Conservation (phyloP, 352 stramenopile genomes). For the Globisporangium viniferum region DNA sequence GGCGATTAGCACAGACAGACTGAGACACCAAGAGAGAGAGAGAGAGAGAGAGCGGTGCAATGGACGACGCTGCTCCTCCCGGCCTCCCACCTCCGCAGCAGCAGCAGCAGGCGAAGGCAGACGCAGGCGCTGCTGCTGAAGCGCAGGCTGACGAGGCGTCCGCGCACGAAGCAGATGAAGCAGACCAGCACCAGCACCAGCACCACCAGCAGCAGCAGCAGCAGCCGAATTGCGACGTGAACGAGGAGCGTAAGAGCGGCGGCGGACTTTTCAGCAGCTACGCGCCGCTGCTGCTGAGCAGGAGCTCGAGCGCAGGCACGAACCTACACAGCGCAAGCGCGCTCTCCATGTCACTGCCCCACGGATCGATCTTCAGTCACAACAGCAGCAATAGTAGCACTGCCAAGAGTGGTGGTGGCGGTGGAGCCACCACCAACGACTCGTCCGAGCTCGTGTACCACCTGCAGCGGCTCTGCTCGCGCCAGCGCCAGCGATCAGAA, state of each 20-base stretch:
- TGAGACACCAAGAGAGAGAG: not conserved
- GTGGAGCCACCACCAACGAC: not conserved
- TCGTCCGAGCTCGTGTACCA: slow-evolving; percentile 53
- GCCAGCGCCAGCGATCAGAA: slow-evolving; percentile 60
- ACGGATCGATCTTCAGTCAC: slow-evolving; percentile 12
- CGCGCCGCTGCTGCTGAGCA: slow-evolving; percentile 11
- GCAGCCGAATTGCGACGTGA: slow-evolving; percentile 30
- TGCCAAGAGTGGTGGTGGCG: not conserved
- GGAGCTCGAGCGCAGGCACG: slow-evolving; percentile 10
- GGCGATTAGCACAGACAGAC: not conserved
- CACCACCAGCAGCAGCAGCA: slow-evolving; percentile 13
- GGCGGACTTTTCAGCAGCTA: not conserved
- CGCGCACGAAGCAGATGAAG: not conserved
- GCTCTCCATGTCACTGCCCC: not conserved
- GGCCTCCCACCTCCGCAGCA: not conserved
- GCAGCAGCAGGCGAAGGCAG: not conserved
- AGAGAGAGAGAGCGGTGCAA: not conserved
- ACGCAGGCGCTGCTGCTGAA: not conserved
- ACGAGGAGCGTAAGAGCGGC: slow-evolving; percentile 12
- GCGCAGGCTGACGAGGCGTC: not conserved
- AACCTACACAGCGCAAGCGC: not conserved
- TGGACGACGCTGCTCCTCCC: slow-evolving; percentile 2
- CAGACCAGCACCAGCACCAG: not conserved
- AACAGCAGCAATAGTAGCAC: slow-evolving; percentile 1
- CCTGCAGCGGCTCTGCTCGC: slow-evolving; percentile 55